A percentile compares a stretch with the other conserved stretches of the same genome.
Evolutionary conservation across 192 early-diverging fungal genomes (phyloP).

Genomic region (Coemansia sp.): DNA sequence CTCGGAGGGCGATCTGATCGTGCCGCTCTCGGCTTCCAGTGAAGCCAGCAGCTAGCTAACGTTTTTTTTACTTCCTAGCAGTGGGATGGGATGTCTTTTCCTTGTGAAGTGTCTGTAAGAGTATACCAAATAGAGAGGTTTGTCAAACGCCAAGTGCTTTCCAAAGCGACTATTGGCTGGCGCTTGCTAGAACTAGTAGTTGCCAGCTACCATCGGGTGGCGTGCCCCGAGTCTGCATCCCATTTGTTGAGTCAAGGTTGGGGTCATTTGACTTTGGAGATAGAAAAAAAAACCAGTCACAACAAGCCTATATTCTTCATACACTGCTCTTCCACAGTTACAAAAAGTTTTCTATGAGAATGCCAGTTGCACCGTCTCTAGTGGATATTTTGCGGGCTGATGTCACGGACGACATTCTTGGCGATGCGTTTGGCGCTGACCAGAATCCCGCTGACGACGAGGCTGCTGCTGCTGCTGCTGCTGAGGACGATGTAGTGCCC

Average conservation of each 20-base stretch:
- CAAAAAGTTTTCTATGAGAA: conserved; percentile 18
- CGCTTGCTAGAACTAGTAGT: no score
- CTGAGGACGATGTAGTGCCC: conserved; percentile 38
- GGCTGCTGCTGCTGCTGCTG: neutral
- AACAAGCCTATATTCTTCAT: neutral
- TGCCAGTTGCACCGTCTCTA: conserved; percentile 43
- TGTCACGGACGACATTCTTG: conserved; percentile 22
- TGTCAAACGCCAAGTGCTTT: no score
- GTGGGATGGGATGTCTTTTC: no score
- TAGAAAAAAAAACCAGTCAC: no score
- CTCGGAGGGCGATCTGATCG: conserved; percentile 33
- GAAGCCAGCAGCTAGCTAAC: conserved; percentile 1
- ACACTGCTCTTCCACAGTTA: neutral
- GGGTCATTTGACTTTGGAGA: no score
- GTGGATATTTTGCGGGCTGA: conserved; percentile 42
- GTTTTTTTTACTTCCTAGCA: no score
- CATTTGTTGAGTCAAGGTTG: no score
- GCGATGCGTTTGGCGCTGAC: conserved; percentile 10
- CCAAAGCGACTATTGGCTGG: no score
- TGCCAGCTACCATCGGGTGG: no score
- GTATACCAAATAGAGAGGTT: no score
- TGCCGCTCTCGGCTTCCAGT: conserved; percentile 26
- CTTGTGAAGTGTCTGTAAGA: no score
- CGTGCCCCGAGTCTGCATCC: no score
- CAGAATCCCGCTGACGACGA: conserved; percentile 3